Evolutionary conservation across 371 early-diverging fungal species (phyloP).

Genomic region (Rhizopus sp.): DNA sequence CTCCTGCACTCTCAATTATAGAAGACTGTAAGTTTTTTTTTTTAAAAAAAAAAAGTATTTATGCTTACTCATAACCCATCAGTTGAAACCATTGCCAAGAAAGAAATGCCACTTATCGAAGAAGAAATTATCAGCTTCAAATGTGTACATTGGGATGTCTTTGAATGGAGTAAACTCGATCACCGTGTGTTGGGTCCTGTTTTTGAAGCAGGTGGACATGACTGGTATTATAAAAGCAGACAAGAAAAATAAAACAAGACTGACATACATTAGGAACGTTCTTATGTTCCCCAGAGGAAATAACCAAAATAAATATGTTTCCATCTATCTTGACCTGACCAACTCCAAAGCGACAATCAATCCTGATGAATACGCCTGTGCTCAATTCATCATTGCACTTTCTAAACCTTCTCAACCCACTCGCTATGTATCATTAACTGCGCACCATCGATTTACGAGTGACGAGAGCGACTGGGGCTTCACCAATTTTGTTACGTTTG

Average conservation of each 20-base stretch:
- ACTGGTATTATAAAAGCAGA: conserved; percentile 39
- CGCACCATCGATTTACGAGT: conserved; percentile 81
- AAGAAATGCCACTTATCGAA: conserved; percentile 40
- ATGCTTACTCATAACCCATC: background rate
- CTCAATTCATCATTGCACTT: conserved; percentile 77
- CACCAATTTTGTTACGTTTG: conserved; percentile 65
- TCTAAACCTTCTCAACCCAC: conserved; percentile 73
- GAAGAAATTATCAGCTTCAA: conserved; percentile 47
- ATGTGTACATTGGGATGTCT: conserved; percentile 54
- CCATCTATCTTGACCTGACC: conserved; percentile 83
- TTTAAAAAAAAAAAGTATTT: background rate
- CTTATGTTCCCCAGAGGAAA: conserved; percentile 92
- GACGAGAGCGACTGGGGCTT: conserved; percentile 95
- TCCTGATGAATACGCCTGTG: conserved; percentile 77
- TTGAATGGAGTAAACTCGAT: conserved; percentile 47
- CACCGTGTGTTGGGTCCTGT: conserved; percentile 55
- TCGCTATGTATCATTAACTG: conserved; percentile 51
- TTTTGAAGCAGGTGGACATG: conserved; percentile 58
- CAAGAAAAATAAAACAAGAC: background rate
- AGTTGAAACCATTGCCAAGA: conserved; percentile 31
- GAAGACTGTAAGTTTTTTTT: conserved; percentile 14
- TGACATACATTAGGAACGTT: conserved; percentile 61
- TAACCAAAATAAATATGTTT: conserved; percentile 61
- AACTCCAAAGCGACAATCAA: conserved; percentile 63
- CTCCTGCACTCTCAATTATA: conserved; percentile 11